These are phyloP conservation scores for Arthroderma sp. DNA, from an alignment of 2,329 filamentous ascomycete genomes.

Conservation along the genomic window DNA sequence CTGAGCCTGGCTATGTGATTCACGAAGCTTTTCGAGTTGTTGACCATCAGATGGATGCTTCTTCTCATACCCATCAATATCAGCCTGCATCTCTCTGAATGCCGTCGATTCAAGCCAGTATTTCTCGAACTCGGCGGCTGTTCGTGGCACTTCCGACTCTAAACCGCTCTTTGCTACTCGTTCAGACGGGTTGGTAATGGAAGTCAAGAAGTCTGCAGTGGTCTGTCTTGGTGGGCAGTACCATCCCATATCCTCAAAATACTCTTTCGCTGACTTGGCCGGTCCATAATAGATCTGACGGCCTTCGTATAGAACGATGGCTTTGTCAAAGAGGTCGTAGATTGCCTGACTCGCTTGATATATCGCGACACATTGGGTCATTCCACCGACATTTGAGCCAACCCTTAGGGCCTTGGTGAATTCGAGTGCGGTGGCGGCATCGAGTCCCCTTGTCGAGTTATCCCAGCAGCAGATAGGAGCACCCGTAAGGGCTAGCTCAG, in stretches of 20 bases:
- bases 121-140: constrained; percentile 52
- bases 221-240: constrained; percentile 54
- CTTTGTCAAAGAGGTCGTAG: constrained; percentile 59
- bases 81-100: constrained; percentile 19
- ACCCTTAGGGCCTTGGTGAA: constrained; percentile 42
- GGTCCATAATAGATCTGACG: constrained; percentile 65
- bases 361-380: constrained; percentile 43
- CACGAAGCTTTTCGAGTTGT: constrained; percentile 19
- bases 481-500: constrained; percentile 25
- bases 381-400: constrained; percentile 37
- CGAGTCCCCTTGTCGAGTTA: constrained; percentile 39
- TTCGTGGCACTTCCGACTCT: constrained; percentile 50
- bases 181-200: constrained; percentile 52
- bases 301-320: constrained; percentile 61
- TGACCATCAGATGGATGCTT: constrained; percentile 22
- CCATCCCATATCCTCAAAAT: constrained; percentile 58
- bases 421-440: constrained; percentile 45
- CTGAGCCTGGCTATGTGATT: constrained; percentile 21
- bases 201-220: constrained; percentile 56
- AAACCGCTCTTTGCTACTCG: constrained; percentile 43
- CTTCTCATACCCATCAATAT: constrained; percentile 23
- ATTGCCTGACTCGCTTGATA: constrained; percentile 42
- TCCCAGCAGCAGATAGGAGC: constrained; percentile 30
- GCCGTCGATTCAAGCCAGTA: constrained; percentile 32
- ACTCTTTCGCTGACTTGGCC: constrained; percentile 44